Evolutionary conservation across 306 rosid species (phyloP).

Genomic region (Phaseolus lunatus): DNA sequence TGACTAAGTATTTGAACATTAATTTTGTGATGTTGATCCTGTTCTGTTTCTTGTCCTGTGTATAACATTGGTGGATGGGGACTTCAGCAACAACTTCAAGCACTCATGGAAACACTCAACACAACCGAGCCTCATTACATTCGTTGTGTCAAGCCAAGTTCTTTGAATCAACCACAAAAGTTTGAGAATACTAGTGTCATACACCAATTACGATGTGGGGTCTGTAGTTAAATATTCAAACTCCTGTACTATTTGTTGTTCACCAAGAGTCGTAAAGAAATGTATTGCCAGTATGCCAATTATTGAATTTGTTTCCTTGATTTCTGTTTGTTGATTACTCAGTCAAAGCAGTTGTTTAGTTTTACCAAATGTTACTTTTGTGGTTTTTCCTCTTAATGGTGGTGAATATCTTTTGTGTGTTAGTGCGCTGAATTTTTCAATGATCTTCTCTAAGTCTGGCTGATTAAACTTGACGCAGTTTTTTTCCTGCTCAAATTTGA

Average conservation of each 20-base stretch:
- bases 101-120: conserved; percentile 85
- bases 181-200: conserved; percentile 83
- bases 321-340: not conserved
- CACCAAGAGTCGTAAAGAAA: not conserved
- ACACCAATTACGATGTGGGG: conserved; percentile 93
- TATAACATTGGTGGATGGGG: conserved; percentile 28
- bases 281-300: conserved; percentile 22
- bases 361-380: conserved; percentile 11
- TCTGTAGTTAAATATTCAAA: conserved; percentile 51
- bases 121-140: conserved; percentile 87
- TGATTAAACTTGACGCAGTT: not conserved
- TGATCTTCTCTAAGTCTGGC: not conserved
- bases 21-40: conserved; percentile 33
- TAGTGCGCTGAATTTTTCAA: not conserved
- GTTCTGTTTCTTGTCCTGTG: not conserved
- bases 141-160: conserved; percentile 90
- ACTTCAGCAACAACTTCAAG: conserved; percentile 87
- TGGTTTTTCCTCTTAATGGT: conserved; percentile 28
- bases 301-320: not conserved
- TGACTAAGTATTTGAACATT: conserved; percentile 31
- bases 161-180: conserved; percentile 76
- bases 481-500: conserved; percentile 12
- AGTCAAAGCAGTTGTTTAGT: not conserved
- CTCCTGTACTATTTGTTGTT: conserved; percentile 33
- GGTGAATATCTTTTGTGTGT: conserved; percentile 31